These are phyloP conservation scores for Cryptosporidium felis DNA, from an alignment of 169 alveolate genomes.

Conservation along the genomic window DNA sequence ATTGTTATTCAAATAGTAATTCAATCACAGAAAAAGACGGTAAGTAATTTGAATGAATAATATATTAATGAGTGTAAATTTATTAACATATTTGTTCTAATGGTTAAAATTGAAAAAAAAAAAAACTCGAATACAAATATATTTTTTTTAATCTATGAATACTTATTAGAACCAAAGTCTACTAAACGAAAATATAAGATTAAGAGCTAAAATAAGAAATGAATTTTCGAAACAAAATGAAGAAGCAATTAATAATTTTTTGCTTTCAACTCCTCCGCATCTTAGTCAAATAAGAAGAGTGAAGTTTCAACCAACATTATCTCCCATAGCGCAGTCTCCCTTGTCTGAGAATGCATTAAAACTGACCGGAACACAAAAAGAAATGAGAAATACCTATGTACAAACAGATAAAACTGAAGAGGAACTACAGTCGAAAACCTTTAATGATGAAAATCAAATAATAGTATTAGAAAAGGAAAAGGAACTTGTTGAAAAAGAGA, in stretches of 20 bases:
- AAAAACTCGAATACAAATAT: not conserved
- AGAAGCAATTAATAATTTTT: not conserved
- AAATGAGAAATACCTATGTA: not conserved
- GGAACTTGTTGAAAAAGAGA: not conserved
- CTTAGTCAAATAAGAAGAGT: conserved; percentile 66
- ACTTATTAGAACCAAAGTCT: conserved; percentile 55
- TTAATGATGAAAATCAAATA: not conserved
- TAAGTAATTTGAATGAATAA: too few relatives aligned
- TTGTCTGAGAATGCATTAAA: conserved; percentile 7
- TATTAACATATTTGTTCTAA: too few relatives aligned
- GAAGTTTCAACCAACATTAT: conserved; percentile 48
- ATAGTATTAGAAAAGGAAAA: not conserved
- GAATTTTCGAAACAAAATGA: conserved; percentile 11
- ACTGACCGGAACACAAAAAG: not conserved
- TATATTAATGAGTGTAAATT: too few relatives aligned
- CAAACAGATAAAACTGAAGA: conserved; percentile 17
- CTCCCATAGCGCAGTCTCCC: conserved; percentile 69
- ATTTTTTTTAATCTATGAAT: not conserved
- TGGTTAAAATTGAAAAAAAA: not conserved
- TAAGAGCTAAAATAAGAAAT: conserved; percentile 55
- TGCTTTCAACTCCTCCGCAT: conserved; percentile 44
- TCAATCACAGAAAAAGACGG: conserved; percentile 65
- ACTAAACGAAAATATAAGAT: conserved; percentile 44
- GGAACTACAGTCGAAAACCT: not conserved
- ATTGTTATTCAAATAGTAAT: conserved; percentile 7